A percentile compares a stretch with the other conserved stretches of the same genome.
These are phyloP conservation scores for Aphanomyces invadans DNA, from an alignment of 352 stramenopile species.

Conservation along the genomic window DNA sequence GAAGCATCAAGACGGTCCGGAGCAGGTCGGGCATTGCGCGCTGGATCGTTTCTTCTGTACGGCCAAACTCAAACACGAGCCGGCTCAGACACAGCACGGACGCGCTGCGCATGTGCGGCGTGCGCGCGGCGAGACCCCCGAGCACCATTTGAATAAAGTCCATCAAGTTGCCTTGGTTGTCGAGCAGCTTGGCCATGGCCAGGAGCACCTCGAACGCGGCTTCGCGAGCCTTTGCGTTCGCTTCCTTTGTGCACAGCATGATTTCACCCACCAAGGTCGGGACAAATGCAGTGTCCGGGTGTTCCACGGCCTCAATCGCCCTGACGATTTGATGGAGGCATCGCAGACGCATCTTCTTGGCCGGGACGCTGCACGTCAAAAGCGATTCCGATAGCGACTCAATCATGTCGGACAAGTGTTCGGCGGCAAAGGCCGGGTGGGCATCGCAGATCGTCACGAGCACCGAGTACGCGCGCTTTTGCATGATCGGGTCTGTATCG, in stretches of 20 bases:
- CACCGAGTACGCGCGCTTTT: conserved; percentile 83
- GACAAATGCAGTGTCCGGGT: conserved; percentile 61
- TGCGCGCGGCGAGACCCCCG: conserved; percentile 87
- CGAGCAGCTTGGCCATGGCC: conserved; percentile 71
- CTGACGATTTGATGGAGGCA: conserved; percentile 77
- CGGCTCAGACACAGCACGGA: conserved; percentile 91
- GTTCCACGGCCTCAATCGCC: conserved; percentile 60
- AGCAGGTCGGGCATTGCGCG: conserved; percentile 83
- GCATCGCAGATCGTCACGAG: conserved; percentile 82
- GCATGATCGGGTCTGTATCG: conserved; percentile 76
- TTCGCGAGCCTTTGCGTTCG: conserved; percentile 90
- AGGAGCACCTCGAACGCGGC: conserved; percentile 80
- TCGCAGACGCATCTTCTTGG: conserved; percentile 93
- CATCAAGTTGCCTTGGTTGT: conserved; percentile 46
- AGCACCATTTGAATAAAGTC: conserved; percentile 92
- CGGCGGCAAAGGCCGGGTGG: conserved; percentile 67
- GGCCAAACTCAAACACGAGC: conserved; percentile 92
- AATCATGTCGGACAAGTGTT: conserved; percentile 88
- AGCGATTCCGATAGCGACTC: conserved; percentile 91
- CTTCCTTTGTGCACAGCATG: conserved; percentile 95
- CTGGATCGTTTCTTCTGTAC: conserved; percentile 42
- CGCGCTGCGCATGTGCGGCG: conserved; percentile 93
- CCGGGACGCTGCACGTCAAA: conserved; percentile 90
- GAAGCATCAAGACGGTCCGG: conserved; percentile 87
- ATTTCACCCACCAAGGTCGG: conserved; percentile 92